These are phyloP conservation scores for Trichothecium sympodiale DNA, from an alignment of 2,329 filamentous ascomycete genomes.

Conservation along the genomic window DNA sequence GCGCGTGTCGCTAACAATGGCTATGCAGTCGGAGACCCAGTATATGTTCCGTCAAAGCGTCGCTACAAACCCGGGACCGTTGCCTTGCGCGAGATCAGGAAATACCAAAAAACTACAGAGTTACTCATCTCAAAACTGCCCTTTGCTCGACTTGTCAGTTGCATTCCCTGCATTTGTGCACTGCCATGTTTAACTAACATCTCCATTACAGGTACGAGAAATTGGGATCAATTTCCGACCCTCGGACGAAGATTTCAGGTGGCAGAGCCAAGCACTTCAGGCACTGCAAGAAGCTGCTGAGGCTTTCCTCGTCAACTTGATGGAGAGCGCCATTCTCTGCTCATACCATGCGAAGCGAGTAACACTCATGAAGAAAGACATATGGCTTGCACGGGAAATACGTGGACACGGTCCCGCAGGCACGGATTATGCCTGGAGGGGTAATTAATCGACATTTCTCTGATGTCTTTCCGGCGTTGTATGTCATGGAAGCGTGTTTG, in stretches of 20 bases:
- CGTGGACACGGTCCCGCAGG: conserved; percentile 32
- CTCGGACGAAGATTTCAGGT: conserved; percentile 62
- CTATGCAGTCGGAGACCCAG: conserved; percentile 56
- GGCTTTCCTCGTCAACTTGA: conserved; percentile 91
- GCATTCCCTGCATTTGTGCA: not conserved
- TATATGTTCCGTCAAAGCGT: conserved; percentile 49
- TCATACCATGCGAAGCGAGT: conserved; percentile 95
- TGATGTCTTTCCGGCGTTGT: too few species aligned
- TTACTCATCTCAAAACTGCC: conserved; percentile 72
- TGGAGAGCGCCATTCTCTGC: conserved; percentile 75
- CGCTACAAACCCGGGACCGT: conserved; percentile 72
- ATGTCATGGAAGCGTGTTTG: too few species aligned
- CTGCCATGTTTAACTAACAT: not conserved
- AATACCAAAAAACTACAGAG: conserved; percentile 82
- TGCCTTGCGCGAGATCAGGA: conserved; percentile 82
- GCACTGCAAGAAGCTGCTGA: conserved; percentile 94
- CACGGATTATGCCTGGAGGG: too few species aligned
- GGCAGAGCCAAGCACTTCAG: conserved; percentile 91
- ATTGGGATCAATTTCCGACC: conserved; percentile 57
- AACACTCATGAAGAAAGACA: conserved; percentile 97
- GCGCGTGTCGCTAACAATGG: conserved; percentile 11
- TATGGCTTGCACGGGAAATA: conserved; percentile 78
- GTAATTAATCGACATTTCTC: too few species aligned
- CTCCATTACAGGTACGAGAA: conserved; percentile 47
- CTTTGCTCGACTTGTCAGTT: conserved; percentile 62